Evolutionary conservation across 2,329 filamentous ascomycete species (phyloP).

Genomic region (Colletotrichum sp.): DNA sequence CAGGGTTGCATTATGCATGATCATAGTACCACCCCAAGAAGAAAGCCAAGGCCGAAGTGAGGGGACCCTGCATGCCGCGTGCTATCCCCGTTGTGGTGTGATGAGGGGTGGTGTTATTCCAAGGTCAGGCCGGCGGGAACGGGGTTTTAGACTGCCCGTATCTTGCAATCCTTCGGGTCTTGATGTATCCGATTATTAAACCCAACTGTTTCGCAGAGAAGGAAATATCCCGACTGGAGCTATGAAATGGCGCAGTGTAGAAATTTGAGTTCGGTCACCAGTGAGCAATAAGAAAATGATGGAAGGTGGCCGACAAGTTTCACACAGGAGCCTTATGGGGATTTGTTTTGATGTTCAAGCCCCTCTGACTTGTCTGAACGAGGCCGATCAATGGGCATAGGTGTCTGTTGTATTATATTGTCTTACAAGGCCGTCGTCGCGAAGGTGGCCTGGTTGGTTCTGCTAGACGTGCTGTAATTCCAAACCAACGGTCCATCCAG

Average conservation of each 20-base stretch:
- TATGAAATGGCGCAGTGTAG: not conserved
- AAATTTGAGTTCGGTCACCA: not conserved
- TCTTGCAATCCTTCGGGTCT: not conserved
- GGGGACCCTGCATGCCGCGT: not conserved
- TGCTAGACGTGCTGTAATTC: not conserved
- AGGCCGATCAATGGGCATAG: not conserved
- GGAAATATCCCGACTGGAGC: not conserved
- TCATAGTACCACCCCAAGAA: not conserved
- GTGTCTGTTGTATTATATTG: not conserved
- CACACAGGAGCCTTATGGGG: not conserved
- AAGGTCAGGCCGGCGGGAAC: not conserved
- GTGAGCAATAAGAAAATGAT: not conserved
- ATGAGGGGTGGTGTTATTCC: not conserved
- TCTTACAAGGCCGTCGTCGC: not conserved
- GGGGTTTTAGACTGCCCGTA: not conserved
- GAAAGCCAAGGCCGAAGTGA: not conserved
- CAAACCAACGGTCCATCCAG: not conserved
- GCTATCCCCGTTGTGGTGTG: not conserved
- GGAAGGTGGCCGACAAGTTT: not conserved
- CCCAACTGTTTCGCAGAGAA: not conserved
- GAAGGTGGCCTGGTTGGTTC: not conserved
- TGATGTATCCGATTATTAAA: not conserved
- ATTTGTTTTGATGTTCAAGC: not conserved
- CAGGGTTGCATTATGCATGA: not conserved
- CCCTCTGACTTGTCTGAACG: not conserved